These are phyloP conservation scores for Cruciata laevipes DNA, from an alignment of 257 asterid genomes.

Conservation along the genomic window DNA sequence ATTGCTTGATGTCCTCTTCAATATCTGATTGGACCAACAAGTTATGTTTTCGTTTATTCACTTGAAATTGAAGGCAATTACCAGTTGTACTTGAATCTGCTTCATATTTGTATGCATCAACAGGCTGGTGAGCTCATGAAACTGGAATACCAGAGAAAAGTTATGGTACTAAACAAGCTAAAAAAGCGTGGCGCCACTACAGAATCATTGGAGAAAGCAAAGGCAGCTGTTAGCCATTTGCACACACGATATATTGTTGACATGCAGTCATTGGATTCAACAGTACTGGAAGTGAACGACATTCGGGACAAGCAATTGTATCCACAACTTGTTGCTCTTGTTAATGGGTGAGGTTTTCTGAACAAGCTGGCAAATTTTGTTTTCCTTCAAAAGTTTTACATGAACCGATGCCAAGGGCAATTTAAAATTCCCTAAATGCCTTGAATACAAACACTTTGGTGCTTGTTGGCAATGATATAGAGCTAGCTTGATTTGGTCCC, in stretches of 20 bases:
- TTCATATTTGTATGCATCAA: constrained; percentile 4
- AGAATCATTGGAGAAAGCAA: constrained; percentile 84
- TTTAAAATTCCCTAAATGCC: neutral
- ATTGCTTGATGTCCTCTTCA: neutral
- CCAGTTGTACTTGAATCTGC: neutral
- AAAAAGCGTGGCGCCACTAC: constrained; percentile 68
- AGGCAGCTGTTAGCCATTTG: constrained; percentile 94
- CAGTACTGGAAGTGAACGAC: constrained; percentile 82
- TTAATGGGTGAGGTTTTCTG: constrained; percentile 56
- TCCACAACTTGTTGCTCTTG: constrained; percentile 81
- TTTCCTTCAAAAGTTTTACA: neutral
- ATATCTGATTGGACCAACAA: neutral
- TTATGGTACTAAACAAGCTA: constrained; percentile 57
- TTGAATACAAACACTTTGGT: neutral
- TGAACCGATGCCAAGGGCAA: neutral
- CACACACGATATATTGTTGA: constrained; percentile 93
- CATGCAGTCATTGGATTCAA: constrained; percentile 95
- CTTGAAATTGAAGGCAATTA: neutral
- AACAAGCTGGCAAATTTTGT: neutral
- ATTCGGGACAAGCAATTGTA: constrained; percentile 86
- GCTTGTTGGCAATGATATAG: neutral
- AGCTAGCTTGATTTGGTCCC: neutral
- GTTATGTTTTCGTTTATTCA: neutral
- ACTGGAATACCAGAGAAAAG: constrained; percentile 82
- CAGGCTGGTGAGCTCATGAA: constrained; percentile 91